Evolutionary conservation across 2,329 filamentous ascomycete genomes (phyloP), one percentile per base, ranked within the genome.

Genomic region (Dryadomyces sulphureus): DNA sequence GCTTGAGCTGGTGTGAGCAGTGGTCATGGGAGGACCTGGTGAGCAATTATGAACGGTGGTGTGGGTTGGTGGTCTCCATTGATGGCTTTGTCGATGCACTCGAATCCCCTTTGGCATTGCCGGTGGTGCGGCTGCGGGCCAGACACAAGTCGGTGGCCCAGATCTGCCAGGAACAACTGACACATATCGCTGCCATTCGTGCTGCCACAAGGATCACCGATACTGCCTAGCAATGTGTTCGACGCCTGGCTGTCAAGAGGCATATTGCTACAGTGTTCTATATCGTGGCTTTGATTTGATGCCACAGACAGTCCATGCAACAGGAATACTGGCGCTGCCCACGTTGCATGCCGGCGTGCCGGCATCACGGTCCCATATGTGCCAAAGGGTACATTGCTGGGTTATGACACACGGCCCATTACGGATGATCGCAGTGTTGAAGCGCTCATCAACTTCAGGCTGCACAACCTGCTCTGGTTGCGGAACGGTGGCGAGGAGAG

Each of bases 391-490:
- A 94, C 88, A 1, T 69, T 90, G 1, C 73, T 96, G 2, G 92
- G 92, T 0, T 88, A 95, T 55, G 88, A 96, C 54, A 98, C 92
- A 0, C 84, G 79, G 45, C 82, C 84, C 30, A 80, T 96, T 42
- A 90, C 92, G 2, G 92, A 98, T 62, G 82, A 85, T 44, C 79
- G 92, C 49, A 95, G 89, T 56, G 79, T 94, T 6, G 90, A 96
- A 60, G 81, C 79, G 21, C 72, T 96, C 20, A 87, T 96, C 8
- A 88, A 96, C 59, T 95, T 95, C 61, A 79, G 84, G 22, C 71
- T 85, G 36, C 90, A 93, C 45, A 98, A 98, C 59, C 68, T 94
- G 22, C 75, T 73, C 38, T 95, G 88, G 87, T 66, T 96, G 41
- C 76, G 75, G 57, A 72, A 68, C 11, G 62, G 65, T 16, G 75